A percentile compares a stretch with the other conserved stretches of the same genome.
Conservation (phyloP, 768 basidiomycete species). For the Xerocomellus amylosporus region DNA sequence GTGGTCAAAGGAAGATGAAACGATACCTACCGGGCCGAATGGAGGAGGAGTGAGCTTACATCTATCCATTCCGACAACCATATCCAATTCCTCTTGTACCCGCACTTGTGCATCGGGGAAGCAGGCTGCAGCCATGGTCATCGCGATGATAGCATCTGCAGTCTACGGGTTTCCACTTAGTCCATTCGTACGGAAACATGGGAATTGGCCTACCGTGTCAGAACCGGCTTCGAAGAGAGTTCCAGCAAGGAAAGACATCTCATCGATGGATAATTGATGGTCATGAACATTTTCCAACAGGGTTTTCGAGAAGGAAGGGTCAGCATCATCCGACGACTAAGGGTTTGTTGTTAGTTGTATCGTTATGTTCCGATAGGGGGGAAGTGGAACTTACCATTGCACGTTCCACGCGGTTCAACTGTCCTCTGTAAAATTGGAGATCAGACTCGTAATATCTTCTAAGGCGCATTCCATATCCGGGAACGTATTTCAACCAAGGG, state of each 20-base stretch:
- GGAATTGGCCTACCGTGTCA: conserved; percentile 40
- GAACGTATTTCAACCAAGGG: conserved; percentile 43
- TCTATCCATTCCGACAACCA: conserved; percentile 43
- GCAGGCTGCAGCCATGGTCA: conserved; percentile 51
- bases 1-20: neutral
- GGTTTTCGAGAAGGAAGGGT: conserved; percentile 47
- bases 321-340: conserved; percentile 12
- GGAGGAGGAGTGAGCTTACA: conserved; percentile 6
- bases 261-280: conserved; percentile 48
- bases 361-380: rapidly evolving
- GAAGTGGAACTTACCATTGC: conserved; percentile 36
- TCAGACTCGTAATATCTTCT: conserved; percentile 51
- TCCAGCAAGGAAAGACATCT: conserved; percentile 58
- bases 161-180: neutral
- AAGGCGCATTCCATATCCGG: conserved; percentile 57
- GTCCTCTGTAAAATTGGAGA: conserved; percentile 47
- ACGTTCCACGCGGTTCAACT: conserved; percentile 42
- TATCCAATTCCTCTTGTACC: conserved; percentile 54
- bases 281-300: conserved; percentile 49
- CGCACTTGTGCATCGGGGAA: conserved; percentile 48
- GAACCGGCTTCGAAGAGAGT: conserved; percentile 60
- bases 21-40: rapidly evolving
- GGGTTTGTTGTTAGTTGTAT: neutral
- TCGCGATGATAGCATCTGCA: conserved; percentile 33
- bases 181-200: rapidly evolving